Base-by-base conservation (phyloP, 2,329 filamentous ascomycete species). In the Phialemonium atrogriseum region DNA sequence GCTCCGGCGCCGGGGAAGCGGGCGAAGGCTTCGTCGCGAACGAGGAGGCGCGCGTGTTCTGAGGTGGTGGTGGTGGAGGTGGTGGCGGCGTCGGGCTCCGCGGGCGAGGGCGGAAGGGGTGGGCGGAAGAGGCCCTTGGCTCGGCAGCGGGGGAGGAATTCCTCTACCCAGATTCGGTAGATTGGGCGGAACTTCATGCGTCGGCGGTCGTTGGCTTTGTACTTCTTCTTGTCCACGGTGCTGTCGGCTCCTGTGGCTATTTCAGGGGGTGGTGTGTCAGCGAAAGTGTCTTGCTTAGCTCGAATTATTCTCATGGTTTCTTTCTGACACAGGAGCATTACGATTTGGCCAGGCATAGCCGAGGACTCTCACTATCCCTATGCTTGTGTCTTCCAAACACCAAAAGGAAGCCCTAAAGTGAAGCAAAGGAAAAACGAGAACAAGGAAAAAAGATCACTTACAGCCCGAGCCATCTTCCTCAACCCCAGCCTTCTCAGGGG, bases 161-260 rank as follows among this genome's bases (percentile, higher is more conserved):
- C 70, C 2, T 78, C 62, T 5, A 79, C 50, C 68, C 80, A 88
- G 5, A 51, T 49, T 2, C 59, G 58, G 47, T 76, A 86, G 17
- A 76, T 62, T 0, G 67, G 64, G 1, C 82, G 67, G 24, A 63
- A 59, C 0, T 42, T 50, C 55, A 77, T 62, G 3, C 77, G 67
- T 14, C 65, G 62, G 2, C 74, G 64, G 41, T 84, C 77, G 34
- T 73, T 74, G 14, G 62, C 43, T 21, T 65, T 72, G 35, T 70
- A 48, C 24, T 49, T 57, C 32, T 50, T 49, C n/a, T n/a, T n/a
- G n/a, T n/a, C n/a, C n/a, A n/a, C n/a, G n/a, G n/a, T n/a, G n/a
- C n/a, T n/a, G n/a, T n/a, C n/a, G n/a, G n/a, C n/a, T n/a, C n/a
- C n/a, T n/a, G n/a, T n/a, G n/a, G n/a, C n/a, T n/a, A n/a, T n/a